Evolutionary conservation across 2,329 filamentous ascomycete genomes (phyloP), one percentile per base, ranked within the genome.

Genomic region (Thelonectria blattea): DNA sequence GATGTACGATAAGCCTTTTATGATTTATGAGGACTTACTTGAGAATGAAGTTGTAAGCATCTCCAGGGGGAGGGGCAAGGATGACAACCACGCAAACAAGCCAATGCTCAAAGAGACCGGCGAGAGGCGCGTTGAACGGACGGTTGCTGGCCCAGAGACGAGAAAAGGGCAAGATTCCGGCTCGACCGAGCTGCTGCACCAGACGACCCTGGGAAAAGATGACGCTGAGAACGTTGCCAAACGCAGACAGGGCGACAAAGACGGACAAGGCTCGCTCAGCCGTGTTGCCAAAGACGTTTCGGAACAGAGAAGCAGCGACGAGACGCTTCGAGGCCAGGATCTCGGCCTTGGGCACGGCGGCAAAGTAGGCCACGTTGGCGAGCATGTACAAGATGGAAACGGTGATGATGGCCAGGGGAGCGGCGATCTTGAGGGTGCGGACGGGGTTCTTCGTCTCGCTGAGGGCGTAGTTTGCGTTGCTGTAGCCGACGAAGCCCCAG

Each of bases 171-270:
- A 90, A 74, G n/a, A 90, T 80, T 27, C 87, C 87, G 73, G 90
- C 87, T 11, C 86, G 84, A 4, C 85, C 87, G 15, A 89, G 81
- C 71, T 89, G 87, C 72, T 88, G 88, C 0, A 88, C 87, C 5
- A 90, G 76, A 54, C 88, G 83, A 7, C 87, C 86, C 73, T 90
- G 87, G 0, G 87, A 87, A 74, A 90, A 90, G 63, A 89, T 89
- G 62, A 90, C 86, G 58, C 81, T 84, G 48, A 90, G 78, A 14
- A 90, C 85, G 66, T 90, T 90, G 27, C 87, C 88, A 64, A 89
- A 87, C 4, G 87, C 87, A 0, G 87, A 90, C 1, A 90, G 78
- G 0, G 88, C 87, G 20, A 90, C 86, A 62, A 90, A 88, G 55
- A 88, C 87, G 22, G 81, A 87, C 15, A 88, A 77, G 5, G 83